Evolutionary conservation across 306 rosid genomes (phyloP).

Genomic region (Elaeagnus macrophylla): DNA sequence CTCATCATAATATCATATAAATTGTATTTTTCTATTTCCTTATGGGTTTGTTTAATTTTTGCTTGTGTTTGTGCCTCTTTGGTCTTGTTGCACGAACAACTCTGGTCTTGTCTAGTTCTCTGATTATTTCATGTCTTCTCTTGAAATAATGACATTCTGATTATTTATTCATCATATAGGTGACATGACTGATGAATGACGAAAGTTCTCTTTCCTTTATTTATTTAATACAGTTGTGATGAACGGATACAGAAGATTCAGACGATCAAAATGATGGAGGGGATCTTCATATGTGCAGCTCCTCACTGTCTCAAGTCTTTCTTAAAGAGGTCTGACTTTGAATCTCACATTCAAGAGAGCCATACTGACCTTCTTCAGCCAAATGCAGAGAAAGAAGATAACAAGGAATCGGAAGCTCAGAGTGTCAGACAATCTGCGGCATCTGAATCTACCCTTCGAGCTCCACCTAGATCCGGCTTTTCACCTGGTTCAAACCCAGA

Average conservation of each 20-base stretch:
- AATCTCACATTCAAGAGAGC: slow-evolving; percentile 72
- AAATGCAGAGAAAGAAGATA: slow-evolving; percentile 73
- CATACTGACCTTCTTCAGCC: slow-evolving; percentile 69
- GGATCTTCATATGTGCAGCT: slow-evolving; percentile 91
- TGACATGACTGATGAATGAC: slow-evolving; percentile 11
- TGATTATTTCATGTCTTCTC: background rate
- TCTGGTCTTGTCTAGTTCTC: background rate
- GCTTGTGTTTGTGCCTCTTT: background rate
- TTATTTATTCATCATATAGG: background rate
- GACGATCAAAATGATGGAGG: slow-evolving; percentile 97
- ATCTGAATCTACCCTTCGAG: slow-evolving; percentile 67
- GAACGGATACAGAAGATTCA: slow-evolving; percentile 98
- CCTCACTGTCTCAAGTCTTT: slow-evolving; percentile 97
- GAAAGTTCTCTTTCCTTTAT: slow-evolving; percentile 18
- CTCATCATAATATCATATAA: background rate
- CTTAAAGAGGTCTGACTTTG: slow-evolving; percentile 69
- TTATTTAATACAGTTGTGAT: slow-evolving; percentile 59
- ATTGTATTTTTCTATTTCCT: no score
- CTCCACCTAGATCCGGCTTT: slow-evolving; percentile 56
- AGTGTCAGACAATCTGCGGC: slow-evolving; percentile 60
- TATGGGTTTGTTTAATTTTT: background rate
- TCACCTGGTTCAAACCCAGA: slow-evolving; percentile 82
- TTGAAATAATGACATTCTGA: no score
- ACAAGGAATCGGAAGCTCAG: slow-evolving; percentile 76
- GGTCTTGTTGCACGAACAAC: background rate